Base-by-base conservation (phyloP, 345 rosid genomes). In the Trapa incisa region DNA sequence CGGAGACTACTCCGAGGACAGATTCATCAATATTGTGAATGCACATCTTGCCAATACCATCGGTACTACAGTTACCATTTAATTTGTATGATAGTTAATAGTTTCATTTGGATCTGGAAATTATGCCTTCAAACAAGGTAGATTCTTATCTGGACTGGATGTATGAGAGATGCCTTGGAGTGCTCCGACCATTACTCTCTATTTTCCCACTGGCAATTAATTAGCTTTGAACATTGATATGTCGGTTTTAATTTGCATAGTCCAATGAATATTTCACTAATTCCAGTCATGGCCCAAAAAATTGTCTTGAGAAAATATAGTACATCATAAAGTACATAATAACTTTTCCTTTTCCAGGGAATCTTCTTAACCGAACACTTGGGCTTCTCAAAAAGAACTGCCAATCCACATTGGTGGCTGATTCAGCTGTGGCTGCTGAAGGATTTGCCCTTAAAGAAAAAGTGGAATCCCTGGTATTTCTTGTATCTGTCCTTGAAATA, bases 21-120 rank as follows among this genome's bases (percentile, higher is more conserved):
- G 91, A 37, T 89, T 92, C 67, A 77, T 88, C 58, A 84, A 85
- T 45, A 88, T 80, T 32, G 90, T 89, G 75, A 92, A 92, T 77
- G 96, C 98, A 42, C 96, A 92, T 84, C 97, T 92, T 50, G 97
- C 97, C 78, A 92, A 92, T 73, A 92, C 92, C 0, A 82, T 93
- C 65, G 98, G 98, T 92, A 83, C 48, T 36, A 71, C 63, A 56
- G 47, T 14, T 65, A 2, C 43, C 0, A n/a, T 32, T 39, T 37
- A 16, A 47, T 43, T 43, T 61, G 5, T 14, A 15, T 1, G 56
- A 33, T 39, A 9, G 11, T 6, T 38, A 29, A 0, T 0, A 39
- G 39, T 22, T 32, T 8, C 22, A 15, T 29, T 47, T 4, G 33
- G 32, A 17, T 22, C 67, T 15, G 4, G 36, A 14, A 39, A 35